These are phyloP conservation scores for Posidonia oceanica DNA, from an alignment of 116 monocot genomes.

Conservation along the genomic window DNA sequence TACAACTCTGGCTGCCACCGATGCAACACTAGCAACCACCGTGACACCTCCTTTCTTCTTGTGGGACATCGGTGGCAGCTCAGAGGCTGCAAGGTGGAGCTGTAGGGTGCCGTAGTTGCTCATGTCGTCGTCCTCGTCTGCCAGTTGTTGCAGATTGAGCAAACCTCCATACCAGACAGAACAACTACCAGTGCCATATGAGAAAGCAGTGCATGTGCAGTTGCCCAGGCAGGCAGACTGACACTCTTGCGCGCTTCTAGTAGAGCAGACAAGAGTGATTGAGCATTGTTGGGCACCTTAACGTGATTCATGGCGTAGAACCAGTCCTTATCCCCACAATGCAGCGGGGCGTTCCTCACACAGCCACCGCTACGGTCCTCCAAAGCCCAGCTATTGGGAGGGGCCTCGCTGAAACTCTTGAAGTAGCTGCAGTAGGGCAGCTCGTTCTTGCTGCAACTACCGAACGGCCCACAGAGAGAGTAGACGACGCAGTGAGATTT, in stretches of 20 bases:
- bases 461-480: constrained; percentile 45
- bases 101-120: too few relatives aligned
- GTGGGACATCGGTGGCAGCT: too few relatives aligned
- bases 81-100: too few relatives aligned
- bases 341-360: constrained; percentile 22
- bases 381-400: constrained; percentile 26
- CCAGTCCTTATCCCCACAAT: constrained; percentile 26
- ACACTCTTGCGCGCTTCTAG: constrained; percentile 17
- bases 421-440: constrained; percentile 28
- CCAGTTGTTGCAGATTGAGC: too few relatives aligned
- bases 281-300: constrained; percentile 15
- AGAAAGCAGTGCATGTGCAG: too few relatives aligned
- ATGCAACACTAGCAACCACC: too few relatives aligned
- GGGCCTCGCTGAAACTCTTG: constrained; percentile 23
- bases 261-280: not conserved
- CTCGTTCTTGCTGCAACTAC: constrained; percentile 26
- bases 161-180: too few relatives aligned
- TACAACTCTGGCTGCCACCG: too few relatives aligned
- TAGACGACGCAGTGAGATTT: too few relatives aligned
- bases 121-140: too few relatives aligned
- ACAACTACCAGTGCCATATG: too few relatives aligned
- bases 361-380: constrained; percentile 35
- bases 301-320: constrained; percentile 15
- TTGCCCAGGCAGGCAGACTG: constrained; percentile 29
- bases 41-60: too few relatives aligned